Base-by-base conservation (phyloP, 306 rosid genomes). In the Quercus aquifolioides region DNA sequence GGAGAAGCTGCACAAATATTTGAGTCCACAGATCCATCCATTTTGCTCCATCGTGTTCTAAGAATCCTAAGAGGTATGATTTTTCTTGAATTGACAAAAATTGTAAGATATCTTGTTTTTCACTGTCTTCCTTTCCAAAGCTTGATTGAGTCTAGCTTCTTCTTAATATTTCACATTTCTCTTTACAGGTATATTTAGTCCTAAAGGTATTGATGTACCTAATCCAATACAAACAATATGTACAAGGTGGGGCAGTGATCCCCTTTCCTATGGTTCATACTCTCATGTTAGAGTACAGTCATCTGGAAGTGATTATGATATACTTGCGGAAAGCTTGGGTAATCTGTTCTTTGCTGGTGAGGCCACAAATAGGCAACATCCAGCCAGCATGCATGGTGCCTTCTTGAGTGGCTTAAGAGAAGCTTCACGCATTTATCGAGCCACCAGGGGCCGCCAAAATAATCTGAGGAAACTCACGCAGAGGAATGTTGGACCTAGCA, bases 311-410 rank as follows among this genome's bases (percentile, higher is more conserved):
- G 99, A 95, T 81, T 95, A 95, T 81, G 98, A 95, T 63, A 52
- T 91, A 60, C 98, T 95, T 5, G 99, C 96, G 6, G 94, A 95
- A 80, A 95, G 82, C 14, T 94, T 95, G 82, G 90, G 94, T 56
- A 90, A 85, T 78, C 87, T 95, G 64, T 95, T 91, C 88, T 95
- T 95, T 79, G 98, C 99, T 51, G 99, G 98, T 31, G 99, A 95
- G 87, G 99, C 99, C 64, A 95, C 99, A 49, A 86, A 81, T 79
- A 90, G 97, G 87, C 93, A 95, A 71, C 86, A 92, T 87, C 99
- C 99, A 25, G 99, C 98, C 77, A 95, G 96, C 31, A 95, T 92
- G 99, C 99, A 95, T 38, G 97, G 99, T 55, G 99, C 98, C 77
- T 91, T 85, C 82, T 78, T 95, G 80, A 95, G 98, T 81, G 99